These are phyloP conservation scores for Penicillium longicatenatum DNA, from an alignment of 495 filamentous ascomycete species.

Conservation along the genomic window DNA sequence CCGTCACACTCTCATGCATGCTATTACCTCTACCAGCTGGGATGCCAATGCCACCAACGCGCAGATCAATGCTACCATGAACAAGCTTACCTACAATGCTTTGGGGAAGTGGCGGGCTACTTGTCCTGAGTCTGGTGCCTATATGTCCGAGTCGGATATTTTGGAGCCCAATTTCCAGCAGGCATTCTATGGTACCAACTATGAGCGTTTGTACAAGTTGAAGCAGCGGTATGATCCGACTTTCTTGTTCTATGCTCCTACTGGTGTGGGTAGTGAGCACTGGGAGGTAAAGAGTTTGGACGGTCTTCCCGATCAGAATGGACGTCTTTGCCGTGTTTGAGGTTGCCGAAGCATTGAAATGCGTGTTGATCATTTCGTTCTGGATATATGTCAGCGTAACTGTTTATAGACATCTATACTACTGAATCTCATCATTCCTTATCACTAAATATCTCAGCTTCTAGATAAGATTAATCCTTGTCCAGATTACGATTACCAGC, in stretches of 20 bases:
- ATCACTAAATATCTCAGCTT: too few species aligned
- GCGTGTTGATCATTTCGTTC: background rate
- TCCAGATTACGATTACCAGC: too few species aligned
- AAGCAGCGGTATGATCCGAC: conserved; percentile 59
- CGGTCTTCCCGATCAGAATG: conserved; percentile 38
- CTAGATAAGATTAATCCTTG: too few species aligned
- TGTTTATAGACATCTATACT: background rate
- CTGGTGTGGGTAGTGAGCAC: conserved; percentile 55
- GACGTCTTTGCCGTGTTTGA: conserved; percentile 35
- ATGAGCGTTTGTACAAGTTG: conserved; percentile 48
- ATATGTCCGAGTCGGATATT: conserved; percentile 51
- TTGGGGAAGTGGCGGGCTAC: conserved; percentile 54
- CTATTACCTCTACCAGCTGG: conserved; percentile 43
- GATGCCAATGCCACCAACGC: conserved; percentile 17
- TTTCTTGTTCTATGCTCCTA: conserved; percentile 56
- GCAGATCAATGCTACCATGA: conserved; percentile 22
- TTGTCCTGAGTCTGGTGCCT: conserved; percentile 36
- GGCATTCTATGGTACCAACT: conserved; percentile 63
- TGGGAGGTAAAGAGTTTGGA: conserved; percentile 42
- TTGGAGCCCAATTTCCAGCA: conserved; percentile 64
- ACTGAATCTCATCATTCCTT: too few species aligned
- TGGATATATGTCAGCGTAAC: background rate
- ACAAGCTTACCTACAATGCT: conserved; percentile 37
- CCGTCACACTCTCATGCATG: conserved; percentile 55
- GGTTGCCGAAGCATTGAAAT: background rate